Evolutionary conservation across 352 stramenopile genomes (phyloP).

Genomic region (Halophytophthora polymorphica): DNA sequence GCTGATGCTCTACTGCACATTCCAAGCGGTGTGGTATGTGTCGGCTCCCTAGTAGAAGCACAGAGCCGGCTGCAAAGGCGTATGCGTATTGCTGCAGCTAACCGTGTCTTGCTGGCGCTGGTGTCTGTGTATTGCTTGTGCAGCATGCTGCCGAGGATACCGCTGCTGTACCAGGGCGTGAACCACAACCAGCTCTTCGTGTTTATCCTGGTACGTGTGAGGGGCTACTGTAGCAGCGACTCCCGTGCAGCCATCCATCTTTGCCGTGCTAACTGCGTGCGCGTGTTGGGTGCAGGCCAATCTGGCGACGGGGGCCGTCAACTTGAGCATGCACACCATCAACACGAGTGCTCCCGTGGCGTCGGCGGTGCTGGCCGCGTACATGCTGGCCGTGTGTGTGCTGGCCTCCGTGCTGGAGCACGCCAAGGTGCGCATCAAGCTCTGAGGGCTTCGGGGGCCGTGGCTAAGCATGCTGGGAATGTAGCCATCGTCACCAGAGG

Average conservation of each 20-base stretch:
- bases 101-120: constrained; percentile 1
- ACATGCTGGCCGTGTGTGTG: constrained; percentile 64
- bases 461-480: constrained; percentile 4
- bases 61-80: background rate
- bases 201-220: constrained; percentile 61
- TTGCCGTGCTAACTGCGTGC: background rate
- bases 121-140: too few species aligned
- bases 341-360: constrained; percentile 40
- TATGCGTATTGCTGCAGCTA: background rate
- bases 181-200: constrained; percentile 85
- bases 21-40: constrained; percentile 65
- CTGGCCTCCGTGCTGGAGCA: constrained; percentile 57
- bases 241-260: background rate
- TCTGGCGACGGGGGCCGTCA: constrained; percentile 69
- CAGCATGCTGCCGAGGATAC: constrained; percentile 64
- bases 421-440: constrained; percentile 62
- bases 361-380: constrained; percentile 42
- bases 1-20: constrained; percentile 47
- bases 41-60: background rate
- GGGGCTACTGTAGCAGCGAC: background rate
- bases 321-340: constrained; percentile 83
- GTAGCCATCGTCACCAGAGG: background rate
- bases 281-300: constrained; percentile 46
- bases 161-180: constrained; percentile 65
- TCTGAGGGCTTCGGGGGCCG: constrained; percentile 27